phyloP scores from a whole-genome alignment of 78 protist species.

The Dictyostelium intermedium region DNA sequence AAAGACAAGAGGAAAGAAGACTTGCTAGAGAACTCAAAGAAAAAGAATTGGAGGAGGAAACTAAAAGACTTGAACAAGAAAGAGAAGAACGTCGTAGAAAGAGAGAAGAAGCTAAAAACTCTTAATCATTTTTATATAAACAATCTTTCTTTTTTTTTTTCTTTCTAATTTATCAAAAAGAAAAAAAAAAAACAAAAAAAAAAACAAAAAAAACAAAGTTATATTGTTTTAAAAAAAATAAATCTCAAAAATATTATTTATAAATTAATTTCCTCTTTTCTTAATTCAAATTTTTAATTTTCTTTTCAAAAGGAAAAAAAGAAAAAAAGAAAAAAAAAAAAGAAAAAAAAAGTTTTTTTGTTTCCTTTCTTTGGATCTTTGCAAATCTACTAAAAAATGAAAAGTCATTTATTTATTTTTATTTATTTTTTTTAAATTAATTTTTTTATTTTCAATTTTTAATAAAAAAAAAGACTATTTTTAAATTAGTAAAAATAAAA shows the following conservation, averaged over 20 bases:
- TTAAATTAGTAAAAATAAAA: neutral
- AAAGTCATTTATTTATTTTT: neutral
- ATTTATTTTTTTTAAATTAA: too few species aligned
- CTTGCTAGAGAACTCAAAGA: constrained; percentile 51
- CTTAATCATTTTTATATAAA: neutral
- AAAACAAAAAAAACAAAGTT: neutral
- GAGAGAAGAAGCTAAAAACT: constrained; percentile 7
- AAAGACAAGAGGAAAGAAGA: constrained; percentile 35
- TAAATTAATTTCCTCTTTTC: neutral
- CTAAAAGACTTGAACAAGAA: constrained; percentile 48
- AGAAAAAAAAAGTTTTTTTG: too few species aligned
- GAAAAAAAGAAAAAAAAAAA: too few species aligned
- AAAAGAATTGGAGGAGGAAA: constrained; percentile 56
- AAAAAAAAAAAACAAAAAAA: neutral
- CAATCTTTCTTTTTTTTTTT: neutral
- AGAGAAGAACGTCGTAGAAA: constrained; percentile 61
- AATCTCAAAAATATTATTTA: neutral
- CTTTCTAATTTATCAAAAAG: neutral
- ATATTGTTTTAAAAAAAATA: neutral
- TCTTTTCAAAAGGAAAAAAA: too few species aligned
- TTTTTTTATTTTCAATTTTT: too few species aligned
- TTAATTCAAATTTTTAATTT: too few species aligned
- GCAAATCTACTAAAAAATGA: too few species aligned
- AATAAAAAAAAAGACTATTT: too few species aligned
- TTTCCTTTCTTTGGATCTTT: too few species aligned